These are phyloP conservation scores for Gracilaria gracilis DNA, from an alignment of 23 red algal species.

Conservation along the genomic window DNA sequence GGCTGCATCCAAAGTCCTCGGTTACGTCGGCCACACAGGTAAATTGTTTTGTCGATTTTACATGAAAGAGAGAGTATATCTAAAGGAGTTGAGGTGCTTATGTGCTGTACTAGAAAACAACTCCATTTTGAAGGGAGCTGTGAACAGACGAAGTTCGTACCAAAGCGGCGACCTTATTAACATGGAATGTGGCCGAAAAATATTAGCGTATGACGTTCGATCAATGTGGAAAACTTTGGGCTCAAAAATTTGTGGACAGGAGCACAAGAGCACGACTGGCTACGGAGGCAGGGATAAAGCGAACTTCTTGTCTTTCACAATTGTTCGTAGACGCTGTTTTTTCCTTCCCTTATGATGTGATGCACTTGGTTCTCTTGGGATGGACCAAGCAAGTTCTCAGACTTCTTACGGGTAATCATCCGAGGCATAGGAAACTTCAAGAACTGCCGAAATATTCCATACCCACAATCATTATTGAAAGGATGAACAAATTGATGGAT, in stretches of 20 bases:
- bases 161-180: neutral
- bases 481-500: neutral
- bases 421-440: neutral
- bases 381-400: constrained; percentile 1
- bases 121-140: neutral
- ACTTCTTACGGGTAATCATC: neutral
- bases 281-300: neutral
- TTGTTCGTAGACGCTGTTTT: neutral
- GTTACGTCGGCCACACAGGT: constrained; percentile 4
- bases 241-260: neutral
- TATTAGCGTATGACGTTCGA: neutral
- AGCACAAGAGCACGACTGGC: neutral
- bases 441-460: neutral
- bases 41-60: constrained; percentile 8
- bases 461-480: neutral
- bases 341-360: constrained; percentile 11
- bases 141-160: neutral
- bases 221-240: neutral
- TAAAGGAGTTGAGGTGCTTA: neutral
- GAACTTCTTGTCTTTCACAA: neutral
- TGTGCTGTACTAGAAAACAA: neutral
- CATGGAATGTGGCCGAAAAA: neutral
- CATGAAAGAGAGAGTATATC: constrained; percentile 4
- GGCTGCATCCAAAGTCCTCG: constrained; percentile 14
- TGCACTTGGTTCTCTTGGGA: constrained; percentile 8